Evolutionary conservation across 352 stramenopile species (phyloP), one percentile per base, ranked within the genome.

Genomic region (Globisporangium nunn): DNA sequence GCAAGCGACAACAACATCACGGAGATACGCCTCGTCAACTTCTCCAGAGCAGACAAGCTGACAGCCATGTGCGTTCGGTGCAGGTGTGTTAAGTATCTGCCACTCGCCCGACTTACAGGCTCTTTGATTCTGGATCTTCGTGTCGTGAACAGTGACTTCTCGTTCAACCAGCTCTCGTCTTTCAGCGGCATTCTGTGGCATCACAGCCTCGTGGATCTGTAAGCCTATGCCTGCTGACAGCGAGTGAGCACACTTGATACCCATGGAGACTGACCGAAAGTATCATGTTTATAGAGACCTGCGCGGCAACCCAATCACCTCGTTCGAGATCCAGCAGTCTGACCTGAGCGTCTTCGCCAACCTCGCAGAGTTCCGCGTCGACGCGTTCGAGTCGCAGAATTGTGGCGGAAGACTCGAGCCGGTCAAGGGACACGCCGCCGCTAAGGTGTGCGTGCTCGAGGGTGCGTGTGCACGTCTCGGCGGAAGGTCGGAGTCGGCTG

Each of bases 101-200:
- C 17, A 14, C n/a, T 4, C 10, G 11, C 11, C 15, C 17, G 37
- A 6, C 37, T 17, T 5, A 43, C 37, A 17, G 1, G 10, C 5
- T 3, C 11, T 17, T 4, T 4, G 11, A 12, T 12, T 43, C 37
- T 43, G 11, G 11, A 43, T 40, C 2, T 10, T 3, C 35, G 7
- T 23, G 23, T 23, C 23, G 23, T 17, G 37, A 3, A 4, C 43
- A 68, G 62, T n/a, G 62, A 68, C 52, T 61, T 68, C 35, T 68
- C 62, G 23, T 65, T 46, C 23, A 68, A 68, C 43, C 47, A 58
- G 14, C 30, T 68, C 30, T 29, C 43, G 41, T 43, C 58, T 4
- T 57, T 68, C 18, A 54, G 60, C 35, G 62, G 57, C 17, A 65
- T 60, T 3, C 23, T 61, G 5, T 68, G 62, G 62, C 62, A 55